phyloP scores from a whole-genome alignment of 768 basidiomycete species.

The Suillus decipiens region DNA sequence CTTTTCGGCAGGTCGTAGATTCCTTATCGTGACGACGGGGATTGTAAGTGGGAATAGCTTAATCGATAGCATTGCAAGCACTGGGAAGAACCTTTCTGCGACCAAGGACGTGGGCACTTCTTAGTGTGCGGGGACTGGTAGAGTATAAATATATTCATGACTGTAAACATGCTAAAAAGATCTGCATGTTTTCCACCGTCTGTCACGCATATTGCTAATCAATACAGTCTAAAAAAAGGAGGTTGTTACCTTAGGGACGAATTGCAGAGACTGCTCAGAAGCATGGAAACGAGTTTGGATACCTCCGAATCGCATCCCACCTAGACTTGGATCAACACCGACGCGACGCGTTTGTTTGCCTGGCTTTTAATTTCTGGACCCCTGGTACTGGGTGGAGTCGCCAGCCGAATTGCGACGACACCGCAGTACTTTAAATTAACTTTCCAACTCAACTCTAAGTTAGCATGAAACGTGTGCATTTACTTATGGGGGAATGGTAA shows the following conservation, averaged over 20 bases:
- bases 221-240: background rate
- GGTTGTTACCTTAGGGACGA: background rate
- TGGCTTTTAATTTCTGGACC: constrained; percentile 26
- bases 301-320: background rate
- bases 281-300: background rate
- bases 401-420: constrained; percentile 5
- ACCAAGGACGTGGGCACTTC: constrained; percentile 47
- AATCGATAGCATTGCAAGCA: constrained; percentile 65
- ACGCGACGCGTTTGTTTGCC: constrained; percentile 56
- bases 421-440: constrained; percentile 9
- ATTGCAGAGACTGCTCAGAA: background rate
- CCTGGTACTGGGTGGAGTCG: constrained; percentile 14
- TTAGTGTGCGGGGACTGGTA: constrained; percentile 15
- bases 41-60: constrained; percentile 81
- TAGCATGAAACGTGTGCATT: constrained; percentile 13
- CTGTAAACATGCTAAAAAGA: background rate
- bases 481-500: constrained; percentile 4
- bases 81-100: constrained; percentile 27
- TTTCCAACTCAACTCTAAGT: constrained; percentile 5
- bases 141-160: background rate
- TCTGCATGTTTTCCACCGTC: background rate
- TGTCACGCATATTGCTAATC: background rate
- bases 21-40: constrained; percentile 89
- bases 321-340: constrained; percentile 19
- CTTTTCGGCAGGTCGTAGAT: constrained; percentile 66